Percentiles rank a stretch among this genome's conserved stretches.
phyloP scores from a whole-genome alignment of 2,329 filamentous ascomycete genomes.

The Canariomyces notabilis region DNA sequence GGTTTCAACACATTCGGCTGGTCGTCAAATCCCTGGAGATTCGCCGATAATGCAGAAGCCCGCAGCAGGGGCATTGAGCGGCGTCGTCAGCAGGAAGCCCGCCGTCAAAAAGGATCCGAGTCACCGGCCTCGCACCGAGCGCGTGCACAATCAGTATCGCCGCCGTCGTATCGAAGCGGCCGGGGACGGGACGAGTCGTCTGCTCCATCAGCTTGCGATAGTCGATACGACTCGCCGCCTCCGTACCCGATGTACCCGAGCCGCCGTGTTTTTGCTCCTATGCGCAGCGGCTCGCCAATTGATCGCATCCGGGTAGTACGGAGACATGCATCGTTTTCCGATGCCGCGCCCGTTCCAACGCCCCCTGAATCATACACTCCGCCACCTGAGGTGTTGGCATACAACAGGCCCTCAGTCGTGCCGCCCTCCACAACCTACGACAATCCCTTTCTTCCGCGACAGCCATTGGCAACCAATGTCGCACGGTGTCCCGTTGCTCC shows the following conservation, averaged over 20 bases:
- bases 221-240: slow-evolving; percentile 7
- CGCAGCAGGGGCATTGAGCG: slow-evolving; percentile 8
- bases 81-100: slow-evolving; percentile 2
- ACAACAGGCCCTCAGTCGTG: background rate
- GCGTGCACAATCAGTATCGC: slow-evolving; percentile 6
- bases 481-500: background rate
- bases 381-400: slow-evolving; percentile 8
- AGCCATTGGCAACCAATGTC: background rate
- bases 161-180: slow-evolving; percentile 6
- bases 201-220: background rate
- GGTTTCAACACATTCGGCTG: slow-evolving; percentile 12
- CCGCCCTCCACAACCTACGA: background rate
- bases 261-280: background rate
- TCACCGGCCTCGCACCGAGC: slow-evolving; percentile 10
- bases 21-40: slow-evolving; percentile 24
- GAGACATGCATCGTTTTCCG: background rate
- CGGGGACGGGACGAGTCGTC: background rate
- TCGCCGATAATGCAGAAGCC: slow-evolving; percentile 19
- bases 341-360: slow-evolving; percentile 8
- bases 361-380: slow-evolving; percentile 14
- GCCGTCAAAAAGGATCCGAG: slow-evolving; percentile 1
- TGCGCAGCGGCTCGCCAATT: background rate
- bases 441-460: background rate
- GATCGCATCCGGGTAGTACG: slow-evolving; percentile 9
- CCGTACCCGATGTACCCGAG: slow-evolving; percentile 8